These are phyloP conservation scores for Tulasnella sp. DNA, from an alignment of 768 basidiomycete species.

Conservation along the genomic window DNA sequence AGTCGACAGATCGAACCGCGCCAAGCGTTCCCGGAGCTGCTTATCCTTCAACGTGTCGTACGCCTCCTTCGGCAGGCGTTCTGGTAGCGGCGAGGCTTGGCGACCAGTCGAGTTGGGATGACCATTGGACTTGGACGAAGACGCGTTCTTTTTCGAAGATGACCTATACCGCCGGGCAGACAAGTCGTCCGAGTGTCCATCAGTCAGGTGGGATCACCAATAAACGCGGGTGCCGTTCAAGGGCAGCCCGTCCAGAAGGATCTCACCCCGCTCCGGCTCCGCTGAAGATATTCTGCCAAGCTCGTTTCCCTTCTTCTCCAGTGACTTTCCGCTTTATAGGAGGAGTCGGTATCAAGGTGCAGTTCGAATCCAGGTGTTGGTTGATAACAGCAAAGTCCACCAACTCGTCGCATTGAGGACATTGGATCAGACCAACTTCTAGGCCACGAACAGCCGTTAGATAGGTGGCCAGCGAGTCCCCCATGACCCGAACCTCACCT, in stretches of 20 bases:
- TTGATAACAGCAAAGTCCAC: conserved; percentile 30
- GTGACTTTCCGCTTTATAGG: not conserved
- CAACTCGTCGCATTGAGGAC: conserved; percentile 32
- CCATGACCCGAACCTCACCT: not conserved
- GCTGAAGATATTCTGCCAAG: conserved; percentile 33
- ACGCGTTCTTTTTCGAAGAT: not conserved
- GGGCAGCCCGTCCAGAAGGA: not conserved
- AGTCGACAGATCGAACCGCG: conserved; percentile 28
- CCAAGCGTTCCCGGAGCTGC: conserved; percentile 23
- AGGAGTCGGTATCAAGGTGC: conserved; percentile 1
- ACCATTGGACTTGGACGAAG: not conserved
- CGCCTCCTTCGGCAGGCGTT: conserved; percentile 29
- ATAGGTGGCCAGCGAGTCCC: not conserved
- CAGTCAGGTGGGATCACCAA: not conserved
- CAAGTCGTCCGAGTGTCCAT: not conserved
- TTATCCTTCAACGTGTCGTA: conserved; percentile 34
- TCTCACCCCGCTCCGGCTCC: not conserved
- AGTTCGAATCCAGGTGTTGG: conserved; percentile 27
- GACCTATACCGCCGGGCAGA: not conserved
- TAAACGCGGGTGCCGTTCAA: not conserved
- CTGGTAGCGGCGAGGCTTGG: conserved; percentile 13
- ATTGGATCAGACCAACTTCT: conserved; percentile 24
- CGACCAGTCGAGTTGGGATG: not conserved
- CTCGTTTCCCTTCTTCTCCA: conserved; percentile 25
- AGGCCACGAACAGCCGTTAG: not conserved